Conservation (phyloP, 1,284 basidiomycete genomes). For the Malassezia psittaci region DNA sequence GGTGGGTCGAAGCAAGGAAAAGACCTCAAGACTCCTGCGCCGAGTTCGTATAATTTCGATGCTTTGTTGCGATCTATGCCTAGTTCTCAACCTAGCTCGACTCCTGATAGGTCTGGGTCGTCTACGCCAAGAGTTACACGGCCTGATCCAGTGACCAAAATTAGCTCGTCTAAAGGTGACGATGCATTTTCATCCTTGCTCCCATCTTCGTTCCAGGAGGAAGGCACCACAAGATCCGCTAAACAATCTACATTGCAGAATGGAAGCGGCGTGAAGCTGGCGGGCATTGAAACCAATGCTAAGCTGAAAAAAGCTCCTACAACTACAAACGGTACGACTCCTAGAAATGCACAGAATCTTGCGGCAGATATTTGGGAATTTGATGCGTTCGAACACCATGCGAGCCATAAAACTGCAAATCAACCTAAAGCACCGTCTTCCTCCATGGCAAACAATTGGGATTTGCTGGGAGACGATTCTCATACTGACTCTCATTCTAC, state of each 20-base stretch:
- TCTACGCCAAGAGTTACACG: neutral
- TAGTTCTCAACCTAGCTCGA: too few relatives aligned
- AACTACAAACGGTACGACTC: neutral
- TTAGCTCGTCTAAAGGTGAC: conserved; percentile 10
- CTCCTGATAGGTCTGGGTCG: too few relatives aligned
- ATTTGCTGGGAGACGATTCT: too few relatives aligned
- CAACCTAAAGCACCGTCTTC: too few relatives aligned
- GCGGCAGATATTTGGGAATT: conserved; percentile 13
- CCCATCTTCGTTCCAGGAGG: conserved; percentile 3
- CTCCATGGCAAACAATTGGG: too few relatives aligned
- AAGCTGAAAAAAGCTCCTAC: neutral
- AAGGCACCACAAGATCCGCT: too few relatives aligned
- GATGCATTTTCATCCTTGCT: conserved; percentile 35
- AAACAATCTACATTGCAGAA: too few relatives aligned
- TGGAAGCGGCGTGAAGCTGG: too few relatives aligned
- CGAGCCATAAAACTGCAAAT: neutral
- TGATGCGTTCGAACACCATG: conserved; percentile 7
- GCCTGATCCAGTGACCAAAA: neutral
- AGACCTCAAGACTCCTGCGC: neutral
- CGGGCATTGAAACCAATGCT: too few relatives aligned
- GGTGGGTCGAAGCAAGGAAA: conserved; percentile 11
- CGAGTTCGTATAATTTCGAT: conserved; percentile 24
- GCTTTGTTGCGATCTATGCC: conserved; percentile 26
- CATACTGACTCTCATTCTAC: too few relatives aligned
- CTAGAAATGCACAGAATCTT: too few relatives aligned